Base-by-base conservation (phyloP, 176 grass and related monocot species). In the Dendrocalamus sinicus region DNA sequence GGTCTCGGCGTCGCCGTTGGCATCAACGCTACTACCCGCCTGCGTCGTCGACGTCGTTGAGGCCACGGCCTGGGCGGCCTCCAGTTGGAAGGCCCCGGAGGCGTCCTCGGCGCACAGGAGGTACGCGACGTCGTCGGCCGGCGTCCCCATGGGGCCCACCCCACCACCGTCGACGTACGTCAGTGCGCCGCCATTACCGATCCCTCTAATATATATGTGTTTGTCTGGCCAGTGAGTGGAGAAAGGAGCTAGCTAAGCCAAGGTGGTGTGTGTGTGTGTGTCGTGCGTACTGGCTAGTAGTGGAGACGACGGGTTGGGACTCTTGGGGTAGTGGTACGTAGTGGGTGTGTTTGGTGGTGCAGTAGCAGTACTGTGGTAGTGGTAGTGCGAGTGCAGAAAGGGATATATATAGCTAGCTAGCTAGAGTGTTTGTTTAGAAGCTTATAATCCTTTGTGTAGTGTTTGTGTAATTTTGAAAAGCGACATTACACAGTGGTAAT, bases 61-160 rank as follows among this genome's bases (percentile, higher is more conserved):
- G 19, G 55, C 20, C 22, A 10, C 76, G 35, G 12, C 39, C n/a
- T 13, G 55, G 54, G 12, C 37, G 11, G 23, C 7, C 59, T 65
- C 58, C 12, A 79, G 11, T 32, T 14, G 74, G 37, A 63, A 45
- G 14, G 39, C 35, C 22, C 62, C 48, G 50, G 47, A 46, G 47
- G 47, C 63, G 63, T 70, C 83, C 83, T 85, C 83, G 5, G 32
- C 75, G 64, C 83, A 85, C 4, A 85, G 73, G 73, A 85, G 83
- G 73, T 59, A 59, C 30, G 26, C 46, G 13, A 17, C 73, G 35
- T 41, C 75, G 75, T 43, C 75, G 3, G 10, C 54, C 11, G 73
- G 51, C 1, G 37, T n/a, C 12, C 20, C 54, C 54, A 60, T 77
- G 75, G 8, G 20, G 7, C 37, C 35, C 52, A 58, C 32, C 37